Evolutionary conservation across 2,329 filamentous ascomycete genomes (phyloP), one percentile per base, ranked within the genome.

Genomic region (Trichothecium sympodiale): DNA sequence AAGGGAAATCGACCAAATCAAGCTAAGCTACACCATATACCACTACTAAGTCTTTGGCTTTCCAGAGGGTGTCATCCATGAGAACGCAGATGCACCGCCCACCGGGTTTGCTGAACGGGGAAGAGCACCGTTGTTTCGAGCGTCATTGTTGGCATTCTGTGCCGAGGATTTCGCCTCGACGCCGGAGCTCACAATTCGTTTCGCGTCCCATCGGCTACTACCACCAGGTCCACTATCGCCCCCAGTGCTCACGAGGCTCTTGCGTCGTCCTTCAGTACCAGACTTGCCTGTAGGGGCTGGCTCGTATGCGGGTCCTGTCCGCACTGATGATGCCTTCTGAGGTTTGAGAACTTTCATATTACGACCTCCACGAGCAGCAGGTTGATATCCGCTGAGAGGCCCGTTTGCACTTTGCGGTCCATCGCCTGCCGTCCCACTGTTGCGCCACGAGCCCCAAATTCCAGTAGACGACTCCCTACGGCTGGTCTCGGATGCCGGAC

Each of bases 341-440:
- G 89, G 79, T 50, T 87, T 86, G 35, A 96, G 66, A 2, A 95
- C 81, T 63, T 94, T 96, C 82, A 96, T 96, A 34, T 77, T 79
- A 34, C 82, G 74, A 13, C 69, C 61, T 14, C 64, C 59, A 33
- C 77, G 66, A 51, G 76, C 60, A 44, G 79, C 66, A 46, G 79
- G 80, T 52, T 85, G 80, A 51, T 86, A 85, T 17, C 78, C 77
- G 46, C 76, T 79, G 44, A 74, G 56, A 36, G 68, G 68, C 3
- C 60, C 59, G 43, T 59, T 65, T 41, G 75, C 73, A 38, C 65
- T 70, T n/a, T 56, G 53, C 8, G 63, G 60, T 48, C 64, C 67
- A 29, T 81, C 78, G 34, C 62, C 50, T 64, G 8, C 62, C 57
- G 3, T 64, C 51, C 4, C 67, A 65, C 26, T 76, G 77, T 30